Base-by-base conservation (phyloP, 2,329 filamentous ascomycete genomes). In the Cordyceps pruinosa region DNA sequence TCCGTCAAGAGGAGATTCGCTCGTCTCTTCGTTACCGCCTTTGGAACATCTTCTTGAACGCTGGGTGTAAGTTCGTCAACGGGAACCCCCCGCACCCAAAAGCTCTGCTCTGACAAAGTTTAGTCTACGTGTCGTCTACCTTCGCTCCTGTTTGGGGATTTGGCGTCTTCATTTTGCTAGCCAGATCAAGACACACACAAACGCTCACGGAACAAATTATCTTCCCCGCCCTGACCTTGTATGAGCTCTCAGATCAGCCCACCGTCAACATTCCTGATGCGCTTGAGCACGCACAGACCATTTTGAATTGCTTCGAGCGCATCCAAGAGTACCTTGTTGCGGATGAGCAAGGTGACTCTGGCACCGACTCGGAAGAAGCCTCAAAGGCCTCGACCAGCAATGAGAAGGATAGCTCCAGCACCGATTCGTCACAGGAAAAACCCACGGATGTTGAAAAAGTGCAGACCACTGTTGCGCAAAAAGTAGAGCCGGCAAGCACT, bases 1-100 rank as follows among this genome's bases (percentile, higher is more conserved):
- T 75, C 6, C 65, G 74, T 17, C 59, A 69, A 1, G 58, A 66
- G 5, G 74, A 76, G 59, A 51, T 75, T 69, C 61, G 62, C 65
- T 58, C 61, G 66, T 54, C 65, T 67, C 46, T 64, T 63, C 58
- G 55, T 4, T 64, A 68, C 48, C 64, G 64, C 55, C 52, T 64
- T 19, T 49, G 64, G 37, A 60, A 59, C 37, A 60, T 65, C 5
- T 58, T 54, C 17, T 28, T 61, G 4, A 57, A 59, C 30, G 54
- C 59, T 34, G 37, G 56, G 2, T 63, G 62, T 63, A 34, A 60
- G 62, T 59, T 17, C 15, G 17, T 7, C 12, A 12, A 42, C 17
- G 10, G 8, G 13, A 19, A 13, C 17, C 17, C 5, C 7, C 17
- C 6, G 30, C 7, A n/a, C n/a, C n/a, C n/a, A n/a, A n/a, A 19